A percentile compares a stretch with the other conserved stretches of the same genome.
phyloP scores from a whole-genome alignment of 75 land plant species.

The Pseudotsuga menziesii region DNA sequence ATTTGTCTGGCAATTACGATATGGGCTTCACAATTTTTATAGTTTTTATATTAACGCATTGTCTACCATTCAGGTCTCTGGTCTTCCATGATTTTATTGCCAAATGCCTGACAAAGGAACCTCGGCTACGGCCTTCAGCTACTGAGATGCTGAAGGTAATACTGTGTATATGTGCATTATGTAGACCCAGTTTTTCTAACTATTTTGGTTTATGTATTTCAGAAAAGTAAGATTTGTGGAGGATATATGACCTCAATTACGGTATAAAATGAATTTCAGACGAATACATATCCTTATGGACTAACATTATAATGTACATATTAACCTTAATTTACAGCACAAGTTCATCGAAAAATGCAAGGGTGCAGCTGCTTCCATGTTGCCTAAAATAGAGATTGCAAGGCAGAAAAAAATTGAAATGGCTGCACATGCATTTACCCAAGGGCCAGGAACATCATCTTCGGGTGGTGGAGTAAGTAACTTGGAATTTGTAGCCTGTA shows the following conservation, averaged over 20 bases:
- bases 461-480: slow-evolving; percentile 38
- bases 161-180: background rate
- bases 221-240: background rate
- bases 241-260: background rate
- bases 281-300: background rate
- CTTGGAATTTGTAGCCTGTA: slow-evolving; percentile 2
- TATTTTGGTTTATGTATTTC: background rate
- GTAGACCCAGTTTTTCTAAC: background rate
- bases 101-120: slow-evolving; percentile 95
- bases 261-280: background rate
- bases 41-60: background rate
- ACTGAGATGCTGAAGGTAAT: slow-evolving; percentile 76
- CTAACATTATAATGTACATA: background rate
- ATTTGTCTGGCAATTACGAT: background rate
- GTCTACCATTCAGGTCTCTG: slow-evolving; percentile 56
- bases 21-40: background rate
- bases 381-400: slow-evolving; percentile 90
- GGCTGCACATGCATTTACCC: slow-evolving; percentile 56
- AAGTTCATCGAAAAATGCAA: slow-evolving; percentile 96
- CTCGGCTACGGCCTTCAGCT: slow-evolving; percentile 89
- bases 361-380: slow-evolving; percentile 75
- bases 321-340: slow-evolving; percentile 43
- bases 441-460: slow-evolving; percentile 30
- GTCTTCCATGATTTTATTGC: slow-evolving; percentile 95
- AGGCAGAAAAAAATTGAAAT: slow-evolving; percentile 55